phyloP scores from a whole-genome alignment of 1,139 yeast species.

The Kodamaea fungicola region DNA sequence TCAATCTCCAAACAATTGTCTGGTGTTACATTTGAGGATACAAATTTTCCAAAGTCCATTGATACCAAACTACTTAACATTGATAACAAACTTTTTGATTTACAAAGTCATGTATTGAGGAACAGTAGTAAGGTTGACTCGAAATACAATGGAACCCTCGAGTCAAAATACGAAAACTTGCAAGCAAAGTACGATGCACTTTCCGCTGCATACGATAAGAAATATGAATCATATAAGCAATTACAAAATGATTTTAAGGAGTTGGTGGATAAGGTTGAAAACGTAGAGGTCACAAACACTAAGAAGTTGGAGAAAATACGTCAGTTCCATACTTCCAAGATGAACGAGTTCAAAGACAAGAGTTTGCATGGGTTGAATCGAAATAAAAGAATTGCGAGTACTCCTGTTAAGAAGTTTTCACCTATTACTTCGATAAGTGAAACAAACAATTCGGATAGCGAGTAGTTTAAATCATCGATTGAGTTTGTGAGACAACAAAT shows the following conservation, averaged over 20 bases:
- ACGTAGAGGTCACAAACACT: constrained; percentile 6
- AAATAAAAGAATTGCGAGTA: constrained; percentile 31
- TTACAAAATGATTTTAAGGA: constrained; percentile 25
- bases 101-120: not conserved
- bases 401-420: constrained; percentile 17
- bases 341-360: constrained; percentile 18
- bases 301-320: constrained; percentile 22
- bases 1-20: constrained; percentile 26
- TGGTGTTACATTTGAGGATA: constrained; percentile 16
- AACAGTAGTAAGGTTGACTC: not conserved
- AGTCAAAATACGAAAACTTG: constrained; percentile 13
- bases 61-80: constrained; percentile 3
- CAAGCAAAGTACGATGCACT: constrained; percentile 21
- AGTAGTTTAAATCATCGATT: constrained; percentile 1
- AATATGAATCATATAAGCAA: constrained; percentile 21
- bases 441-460: constrained; percentile 24
- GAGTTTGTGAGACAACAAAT: not conserved
- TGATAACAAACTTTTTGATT: constrained; percentile 2
- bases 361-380: not conserved
- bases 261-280: constrained; percentile 14
- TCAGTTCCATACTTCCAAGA: constrained; percentile 26
- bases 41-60: constrained; percentile 1
- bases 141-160: constrained; percentile 10
- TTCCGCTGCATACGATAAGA: constrained; percentile 22
- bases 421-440: constrained; percentile 6